Percentiles rank a stretch among this genome's conserved stretches.
These are phyloP conservation scores for Penicillium tannophilum DNA, from an alignment of 495 filamentous ascomycete species.

Conservation along the genomic window DNA sequence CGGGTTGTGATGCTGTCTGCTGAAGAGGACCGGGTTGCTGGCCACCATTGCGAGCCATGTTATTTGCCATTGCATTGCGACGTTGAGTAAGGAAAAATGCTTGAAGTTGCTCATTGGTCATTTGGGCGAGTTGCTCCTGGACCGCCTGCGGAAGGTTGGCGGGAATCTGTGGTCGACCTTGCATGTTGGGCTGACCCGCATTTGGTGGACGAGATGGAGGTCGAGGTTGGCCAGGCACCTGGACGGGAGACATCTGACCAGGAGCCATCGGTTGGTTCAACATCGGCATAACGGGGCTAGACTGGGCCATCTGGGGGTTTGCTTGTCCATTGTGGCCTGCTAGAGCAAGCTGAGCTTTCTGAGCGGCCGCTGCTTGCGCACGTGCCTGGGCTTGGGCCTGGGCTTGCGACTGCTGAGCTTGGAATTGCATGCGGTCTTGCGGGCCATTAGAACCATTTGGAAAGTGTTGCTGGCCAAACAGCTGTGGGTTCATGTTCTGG, in stretches of 20 bases:
- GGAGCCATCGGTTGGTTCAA: constrained; percentile 60
- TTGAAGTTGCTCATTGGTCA: constrained; percentile 40
- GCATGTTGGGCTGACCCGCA: constrained; percentile 39
- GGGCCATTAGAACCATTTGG: constrained; percentile 40
- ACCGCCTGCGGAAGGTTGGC: constrained; percentile 36
- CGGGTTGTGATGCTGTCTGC: constrained; percentile 33
- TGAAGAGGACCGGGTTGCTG: constrained; percentile 36
- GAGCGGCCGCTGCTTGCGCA: constrained; percentile 42
- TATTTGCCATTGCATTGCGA: constrained; percentile 31
- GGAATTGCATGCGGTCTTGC: constrained; percentile 43
- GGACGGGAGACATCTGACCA: constrained; percentile 47
- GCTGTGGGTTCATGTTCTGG: constrained; percentile 46
- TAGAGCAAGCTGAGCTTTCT: constrained; percentile 53
- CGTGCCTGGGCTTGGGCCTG: constrained; percentile 48
- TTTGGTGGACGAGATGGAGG: constrained; percentile 40
- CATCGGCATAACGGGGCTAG: constrained; percentile 60
- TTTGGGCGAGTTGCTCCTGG: constrained; percentile 38
- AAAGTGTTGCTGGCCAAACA: constrained; percentile 45
- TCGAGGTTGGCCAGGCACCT: constrained; percentile 39
- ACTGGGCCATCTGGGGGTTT: constrained; percentile 42
- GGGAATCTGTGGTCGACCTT: constrained; percentile 39
- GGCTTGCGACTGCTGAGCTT: constrained; percentile 37
- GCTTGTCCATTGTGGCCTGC: constrained; percentile 40
- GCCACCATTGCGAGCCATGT: constrained; percentile 29
- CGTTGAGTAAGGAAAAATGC: constrained; percentile 41